A percentile compares a stretch with the other conserved stretches of the same genome.
These are phyloP conservation scores for Cucumis sativus DNA, from an alignment of 306 rosid species.

Conservation along the genomic window Cucumber_9930_V3 NC_026656.2:14034001-14034500, in stretches of 20 bases:
- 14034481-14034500: constrained; percentile 8
- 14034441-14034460: background rate
- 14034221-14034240: background rate
- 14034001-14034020: no score
- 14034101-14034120: no score
- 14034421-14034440: background rate
- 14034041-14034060: no score
- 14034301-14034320: constrained; percentile 5
- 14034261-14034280: constrained; percentile 32
- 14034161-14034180: no score
- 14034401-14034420: constrained; percentile 50
- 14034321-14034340: constrained; percentile 94
- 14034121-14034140: no score
- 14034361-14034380: constrained; percentile 43
- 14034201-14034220: background rate
- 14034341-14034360: constrained; percentile 46
- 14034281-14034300: constrained; percentile 21
- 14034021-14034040: no score
- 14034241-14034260: constrained; percentile 50
- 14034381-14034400: constrained; percentile 15
- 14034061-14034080: no score
- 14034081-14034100: no score
- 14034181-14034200: no score
- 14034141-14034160: no score
- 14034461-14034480: constrained; percentile 15